Conservation (phyloP, 805 yeast species). For the Yamadazyma phyllophila region DNA sequence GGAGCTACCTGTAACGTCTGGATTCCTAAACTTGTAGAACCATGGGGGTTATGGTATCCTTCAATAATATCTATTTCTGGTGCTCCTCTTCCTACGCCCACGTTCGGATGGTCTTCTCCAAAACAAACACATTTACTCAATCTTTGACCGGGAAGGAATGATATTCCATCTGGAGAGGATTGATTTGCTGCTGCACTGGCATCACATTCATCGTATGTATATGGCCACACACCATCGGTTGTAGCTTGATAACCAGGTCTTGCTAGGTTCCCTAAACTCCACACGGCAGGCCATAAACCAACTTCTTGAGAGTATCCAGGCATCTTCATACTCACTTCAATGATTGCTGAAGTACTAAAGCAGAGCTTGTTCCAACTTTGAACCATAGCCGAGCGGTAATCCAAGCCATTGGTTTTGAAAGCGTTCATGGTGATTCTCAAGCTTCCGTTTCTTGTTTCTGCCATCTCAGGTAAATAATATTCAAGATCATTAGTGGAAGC, state of each 20-base stretch:
- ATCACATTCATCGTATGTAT: conserved; percentile 37
- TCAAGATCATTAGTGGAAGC: conserved; percentile 39
- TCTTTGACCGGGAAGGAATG: conserved; percentile 37
- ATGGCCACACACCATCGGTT: conserved; percentile 42
- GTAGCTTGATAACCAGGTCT: conserved; percentile 36
- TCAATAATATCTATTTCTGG: conserved; percentile 29
- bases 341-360: conserved; percentile 28
- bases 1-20: conserved; percentile 46
- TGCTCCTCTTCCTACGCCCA: conserved; percentile 39
- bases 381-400: conserved; percentile 35
- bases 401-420: conserved; percentile 25
- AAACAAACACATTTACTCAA: conserved; percentile 32
- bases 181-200: conserved; percentile 39
- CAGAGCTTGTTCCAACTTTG: conserved; percentile 38
- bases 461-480: conserved; percentile 39
- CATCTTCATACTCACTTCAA: conserved; percentile 28
- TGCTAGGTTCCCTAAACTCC: conserved; percentile 39
- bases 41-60: conserved; percentile 18
- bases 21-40: conserved; percentile 18
- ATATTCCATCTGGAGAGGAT: conserved; percentile 38
- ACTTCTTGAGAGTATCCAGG: conserved; percentile 31
- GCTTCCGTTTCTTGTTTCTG: conserved; percentile 33
- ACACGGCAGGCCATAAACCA: conserved; percentile 40
- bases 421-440: conserved; percentile 32
- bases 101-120: conserved; percentile 37